Conservation (phyloP, 345 rosid genomes). For the Fremontodendron californicum region DNA sequence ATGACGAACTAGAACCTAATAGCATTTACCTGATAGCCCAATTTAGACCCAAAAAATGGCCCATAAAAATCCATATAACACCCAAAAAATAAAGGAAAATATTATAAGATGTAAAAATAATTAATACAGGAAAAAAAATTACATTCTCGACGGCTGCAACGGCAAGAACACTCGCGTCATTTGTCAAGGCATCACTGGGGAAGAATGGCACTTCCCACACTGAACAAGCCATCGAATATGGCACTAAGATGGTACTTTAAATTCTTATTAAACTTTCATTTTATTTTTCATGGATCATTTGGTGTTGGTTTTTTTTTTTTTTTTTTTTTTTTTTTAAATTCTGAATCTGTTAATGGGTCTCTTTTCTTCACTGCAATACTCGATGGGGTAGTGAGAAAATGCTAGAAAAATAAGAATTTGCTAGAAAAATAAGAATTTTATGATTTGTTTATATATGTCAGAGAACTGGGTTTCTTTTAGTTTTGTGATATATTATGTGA, state of each 20-base stretch:
- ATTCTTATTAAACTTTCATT: not conserved
- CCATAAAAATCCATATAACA: too few species aligned
- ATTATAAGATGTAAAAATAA: too few species aligned
- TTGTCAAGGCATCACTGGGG: constrained; percentile 95
- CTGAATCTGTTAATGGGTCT: not conserved
- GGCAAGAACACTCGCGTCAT: constrained; percentile 84
- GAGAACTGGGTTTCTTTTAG: not conserved
- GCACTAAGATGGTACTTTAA: constrained; percentile 74
- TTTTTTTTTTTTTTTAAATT: not conserved
- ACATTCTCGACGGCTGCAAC: constrained; percentile 50
- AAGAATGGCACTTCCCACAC: constrained; percentile 91
- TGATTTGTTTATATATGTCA: not conserved
- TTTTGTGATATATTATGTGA: not conserved
- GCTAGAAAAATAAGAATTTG: not conserved
- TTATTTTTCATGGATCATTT: not conserved
- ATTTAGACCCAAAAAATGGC: too few species aligned
- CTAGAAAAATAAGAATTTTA: too few species aligned
- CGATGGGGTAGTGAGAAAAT: not conserved
- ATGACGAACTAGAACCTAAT: too few species aligned
- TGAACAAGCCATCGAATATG: constrained; percentile 93
- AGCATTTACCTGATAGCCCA: too few species aligned
- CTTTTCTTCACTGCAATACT: not conserved
- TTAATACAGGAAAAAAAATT: too few species aligned
- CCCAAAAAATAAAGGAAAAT: too few species aligned
- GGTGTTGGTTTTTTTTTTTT: too few species aligned